Evolutionary conservation across 805 yeast species (phyloP), one percentile per base, ranked within the genome.

Genomic region (Metschnikowia hibisci): DNA sequence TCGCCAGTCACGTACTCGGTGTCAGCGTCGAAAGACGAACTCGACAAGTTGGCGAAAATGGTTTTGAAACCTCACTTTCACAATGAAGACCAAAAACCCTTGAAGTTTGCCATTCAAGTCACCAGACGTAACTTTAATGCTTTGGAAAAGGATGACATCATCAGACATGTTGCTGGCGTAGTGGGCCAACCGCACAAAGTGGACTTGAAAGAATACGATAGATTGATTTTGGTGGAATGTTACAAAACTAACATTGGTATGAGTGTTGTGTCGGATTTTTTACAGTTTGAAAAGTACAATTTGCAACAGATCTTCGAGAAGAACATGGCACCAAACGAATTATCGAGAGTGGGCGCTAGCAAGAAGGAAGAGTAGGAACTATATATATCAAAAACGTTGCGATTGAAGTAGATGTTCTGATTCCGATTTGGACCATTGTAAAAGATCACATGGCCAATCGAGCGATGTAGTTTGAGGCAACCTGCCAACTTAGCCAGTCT

Each of bases 401-500:
- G 7, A 20, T 20, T 20, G 2, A 8, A 20, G 5, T 2, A 6
- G 23, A 6, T 20, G 8, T 20, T 27, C 2, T 27, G 12, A 11
- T 12, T 27, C 12, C 13, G 12, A 6, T n/a, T 27, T 4, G 29
- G 29, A 9, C n/a, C 13, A 29, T 7, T 4, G 15, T 7, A 29
- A 8, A 7, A 39, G 34, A 25, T 18, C 23, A 41, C 18, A 36
- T 5, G 18, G 44, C 22, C 14, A 48, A 25, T 13, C 32, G 48
- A 29, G 48, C 55, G 11, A 42, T 18, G 18, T 42, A 41, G 32
- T 35, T 38, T 6, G 44, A 46, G 3, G 72, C 67, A 2, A 52
- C 54, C 58, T 89, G 95, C 90, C 95, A 90, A 6, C 88, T 81
- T 13, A 91, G 66, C 98, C 98, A 93, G 60, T 91, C 99, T 51